Percentiles rank a stretch among this genome's conserved stretches.
Evolutionary conservation across 495 filamentous ascomycete species (phyloP).

Genomic region (Trichocladium uniseriatum): DNA sequence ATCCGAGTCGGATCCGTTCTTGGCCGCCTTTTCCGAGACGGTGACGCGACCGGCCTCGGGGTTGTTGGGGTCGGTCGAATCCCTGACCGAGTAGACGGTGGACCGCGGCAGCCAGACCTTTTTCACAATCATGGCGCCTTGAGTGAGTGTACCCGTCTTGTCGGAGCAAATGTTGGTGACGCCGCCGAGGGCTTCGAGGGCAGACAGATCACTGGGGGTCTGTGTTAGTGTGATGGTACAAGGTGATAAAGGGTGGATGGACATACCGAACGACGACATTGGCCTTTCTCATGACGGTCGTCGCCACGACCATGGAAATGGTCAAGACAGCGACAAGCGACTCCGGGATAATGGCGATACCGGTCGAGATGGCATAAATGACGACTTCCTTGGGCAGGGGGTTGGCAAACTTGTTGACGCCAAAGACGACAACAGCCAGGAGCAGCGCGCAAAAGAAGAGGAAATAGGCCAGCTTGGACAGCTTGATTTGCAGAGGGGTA

Average conservation of each 20-base stretch:
- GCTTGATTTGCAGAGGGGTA: conserved; percentile 73
- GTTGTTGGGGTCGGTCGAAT: conserved; percentile 49
- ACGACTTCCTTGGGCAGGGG: conserved; percentile 56
- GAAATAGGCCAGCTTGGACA: conserved; percentile 64
- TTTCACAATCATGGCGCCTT: conserved; percentile 68
- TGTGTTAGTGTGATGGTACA: not conserved
- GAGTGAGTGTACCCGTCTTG: conserved; percentile 77
- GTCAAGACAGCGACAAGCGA: conserved; percentile 61
- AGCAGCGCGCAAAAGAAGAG: conserved; percentile 67
- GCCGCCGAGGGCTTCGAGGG: conserved; percentile 73
- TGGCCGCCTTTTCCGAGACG: conserved; percentile 3
- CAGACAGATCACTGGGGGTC: conserved; percentile 45
- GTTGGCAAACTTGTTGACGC: conserved; percentile 56
- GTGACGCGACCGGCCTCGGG: conserved; percentile 43
- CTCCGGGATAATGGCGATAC: conserved; percentile 65
- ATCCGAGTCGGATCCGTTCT: conserved; percentile 15
- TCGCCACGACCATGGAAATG: conserved; percentile 70
- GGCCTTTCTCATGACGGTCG: conserved; percentile 63
- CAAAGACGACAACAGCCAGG: conserved; percentile 72
- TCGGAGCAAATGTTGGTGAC: conserved; percentile 86
- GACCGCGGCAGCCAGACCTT: conserved; percentile 68
- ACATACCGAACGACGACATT: conserved; percentile 62
- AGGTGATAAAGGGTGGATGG: not conserved
- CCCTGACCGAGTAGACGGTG: conserved; percentile 47
- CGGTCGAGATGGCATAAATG: conserved; percentile 70